Evolutionary conservation across 1,284 basidiomycete species (phyloP), one percentile per base, ranked within the genome.

Genomic region (Sporisorium reilianum): DNA sequence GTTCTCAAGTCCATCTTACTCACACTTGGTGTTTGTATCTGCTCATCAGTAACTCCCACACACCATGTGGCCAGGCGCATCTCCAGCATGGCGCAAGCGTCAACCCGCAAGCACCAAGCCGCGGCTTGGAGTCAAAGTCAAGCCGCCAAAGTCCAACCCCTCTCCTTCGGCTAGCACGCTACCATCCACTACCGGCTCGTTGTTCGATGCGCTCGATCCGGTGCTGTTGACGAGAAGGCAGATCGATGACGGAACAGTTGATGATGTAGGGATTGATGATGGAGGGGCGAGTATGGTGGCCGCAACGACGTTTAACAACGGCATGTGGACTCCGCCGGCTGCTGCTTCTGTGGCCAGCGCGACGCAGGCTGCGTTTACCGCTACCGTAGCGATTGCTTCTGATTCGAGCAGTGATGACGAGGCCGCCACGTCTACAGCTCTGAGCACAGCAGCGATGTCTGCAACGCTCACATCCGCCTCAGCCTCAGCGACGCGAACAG

Each of bases 291-390:
- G 22, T 20, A n/a, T 10, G 16, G 38, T 3, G 5, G 55, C 50
- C 1, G 48, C 61, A 8, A 22, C 46, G 1, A 64, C 70, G 3
- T 73, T 52, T 34, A 54, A 73, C 25, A 60, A 73, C n/a, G 70
- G 70, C 14, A 28, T 73, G 55, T 73, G 70, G 70, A 73, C 70
- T 1, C 64, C 70, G 20, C 56, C 64, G 0, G 70, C 64, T 12
- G 44, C 63, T 8, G 32, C 49, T 4, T 32, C 50, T 4, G 45
- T 42, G 0, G 49, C 44, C 3, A 25, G 23, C 12, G 14, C 46
- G 1, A 65, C 68, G 4, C 32, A 34, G 0, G 26, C 41, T 1
- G 57, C 46, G 5, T 54, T 65, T 14, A 72, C 60, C 1, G 53
- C 64, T 0, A 73, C 64, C 1, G 26, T 55, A 0, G 3, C 46